A percentile compares a stretch with the other conserved stretches of the same genome.
These are phyloP conservation scores for Brassica carinata DNA, from an alignment of 345 rosid genomes.

Conservation along the genomic window DNA sequence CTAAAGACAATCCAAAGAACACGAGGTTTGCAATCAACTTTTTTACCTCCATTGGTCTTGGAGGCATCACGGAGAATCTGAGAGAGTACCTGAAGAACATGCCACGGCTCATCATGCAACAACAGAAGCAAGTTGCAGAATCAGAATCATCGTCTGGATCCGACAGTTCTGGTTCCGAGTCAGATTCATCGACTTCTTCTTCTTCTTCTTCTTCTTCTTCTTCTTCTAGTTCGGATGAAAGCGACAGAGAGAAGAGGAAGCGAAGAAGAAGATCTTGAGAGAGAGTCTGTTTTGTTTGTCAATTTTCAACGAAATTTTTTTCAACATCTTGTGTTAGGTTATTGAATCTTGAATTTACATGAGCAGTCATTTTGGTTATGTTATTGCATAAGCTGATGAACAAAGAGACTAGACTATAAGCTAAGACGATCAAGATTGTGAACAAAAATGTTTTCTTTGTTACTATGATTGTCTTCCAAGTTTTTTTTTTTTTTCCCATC, in stretches of 20 bases:
- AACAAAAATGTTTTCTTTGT: neutral
- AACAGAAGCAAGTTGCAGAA: slow-evolving; percentile 56
- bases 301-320: neutral
- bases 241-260: slow-evolving; percentile 48
- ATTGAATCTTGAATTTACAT: slow-evolving; percentile 10
- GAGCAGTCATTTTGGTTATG: neutral
- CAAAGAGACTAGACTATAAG: neutral
- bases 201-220: slow-evolving; percentile 30
- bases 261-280: slow-evolving; percentile 42
- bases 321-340: slow-evolving; percentile 8
- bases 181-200: slow-evolving; percentile 32
- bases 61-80: slow-evolving; percentile 91
- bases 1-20: slow-evolving; percentile 91
- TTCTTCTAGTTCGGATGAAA: slow-evolving; percentile 47
- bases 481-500: no score
- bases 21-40: slow-evolving; percentile 86
- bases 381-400: slow-evolving; percentile 14
- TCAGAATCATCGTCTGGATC: slow-evolving; percentile 48
- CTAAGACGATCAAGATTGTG: neutral
- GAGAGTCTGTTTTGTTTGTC: neutral
- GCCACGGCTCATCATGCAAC: slow-evolving; percentile 96
- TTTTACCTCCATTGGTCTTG: slow-evolving; percentile 95
- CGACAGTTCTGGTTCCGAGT: slow-evolving; percentile 41
- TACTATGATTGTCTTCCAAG: neutral
- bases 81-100: slow-evolving; percentile 91